phyloP scores from a whole-genome alignment of 768 basidiomycete species.

The Rhodotorula graminis region DNA sequence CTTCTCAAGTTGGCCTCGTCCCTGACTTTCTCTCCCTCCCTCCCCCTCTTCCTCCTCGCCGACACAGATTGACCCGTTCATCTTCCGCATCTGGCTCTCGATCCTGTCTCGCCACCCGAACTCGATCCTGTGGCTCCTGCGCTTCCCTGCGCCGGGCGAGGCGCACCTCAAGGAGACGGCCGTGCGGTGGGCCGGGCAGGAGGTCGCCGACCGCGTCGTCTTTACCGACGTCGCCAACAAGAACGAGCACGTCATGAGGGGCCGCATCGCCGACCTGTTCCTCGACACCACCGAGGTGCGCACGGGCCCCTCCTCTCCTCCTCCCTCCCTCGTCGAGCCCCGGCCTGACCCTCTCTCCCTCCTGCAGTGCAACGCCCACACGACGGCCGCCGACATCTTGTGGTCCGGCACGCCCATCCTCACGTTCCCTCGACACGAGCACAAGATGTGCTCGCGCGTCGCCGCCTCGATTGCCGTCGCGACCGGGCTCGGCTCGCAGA shows the following conservation, averaged over 20 bases:
- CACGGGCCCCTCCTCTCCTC: not conserved
- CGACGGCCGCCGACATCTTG: slow-evolving; percentile 54
- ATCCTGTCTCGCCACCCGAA: slow-evolving; percentile 52
- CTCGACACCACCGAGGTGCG: slow-evolving; percentile 56
- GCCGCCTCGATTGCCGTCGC: slow-evolving; percentile 54
- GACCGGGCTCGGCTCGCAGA: slow-evolving; percentile 53
- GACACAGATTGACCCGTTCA: slow-evolving; percentile 39
- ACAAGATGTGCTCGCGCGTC: slow-evolving; percentile 57
- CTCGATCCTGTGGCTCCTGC: slow-evolving; percentile 57
- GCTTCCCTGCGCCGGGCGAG: slow-evolving; percentile 55
- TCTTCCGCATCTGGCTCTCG: slow-evolving; percentile 55
- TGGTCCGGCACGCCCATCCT: slow-evolving; percentile 57
- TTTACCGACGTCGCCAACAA: slow-evolving; percentile 56
- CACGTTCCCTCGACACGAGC: slow-evolving; percentile 51
- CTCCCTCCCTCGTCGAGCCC: not conserved
- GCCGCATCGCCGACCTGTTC: slow-evolving; percentile 54
- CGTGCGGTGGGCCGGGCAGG: slow-evolving; percentile 52
- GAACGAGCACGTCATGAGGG: slow-evolving; percentile 52
- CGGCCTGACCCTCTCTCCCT: not conserved
- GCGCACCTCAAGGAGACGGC: slow-evolving; percentile 52
- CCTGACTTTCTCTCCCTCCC: not conserved
- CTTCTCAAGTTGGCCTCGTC: too few relatives aligned
- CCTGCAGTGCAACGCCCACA: slow-evolving; percentile 55
- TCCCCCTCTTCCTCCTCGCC: not conserved
- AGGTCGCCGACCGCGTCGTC: slow-evolving; percentile 52